These are phyloP conservation scores for Phytophthora hybrid DNA, from an alignment of 352 stramenopile genomes.

Conservation along the genomic window DNA sequence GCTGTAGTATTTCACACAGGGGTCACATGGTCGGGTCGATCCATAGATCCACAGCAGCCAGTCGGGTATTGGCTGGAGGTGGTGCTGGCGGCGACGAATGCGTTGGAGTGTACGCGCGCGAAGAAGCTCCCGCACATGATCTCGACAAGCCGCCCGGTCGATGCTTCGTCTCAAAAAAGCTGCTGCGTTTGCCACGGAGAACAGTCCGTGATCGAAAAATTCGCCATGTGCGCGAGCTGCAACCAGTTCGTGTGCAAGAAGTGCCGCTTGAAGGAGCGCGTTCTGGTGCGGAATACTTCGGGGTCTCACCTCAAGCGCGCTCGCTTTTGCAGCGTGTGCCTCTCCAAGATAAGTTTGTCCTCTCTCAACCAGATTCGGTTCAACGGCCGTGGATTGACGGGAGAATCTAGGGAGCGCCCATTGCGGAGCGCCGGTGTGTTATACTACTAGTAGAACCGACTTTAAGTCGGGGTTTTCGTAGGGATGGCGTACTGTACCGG, in stretches of 20 bases:
- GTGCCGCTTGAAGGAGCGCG: conserved; percentile 25
- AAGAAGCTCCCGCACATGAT: conserved; percentile 22
- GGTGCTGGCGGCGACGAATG: conserved; percentile 5
- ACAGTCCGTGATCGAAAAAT: conserved; percentile 24
- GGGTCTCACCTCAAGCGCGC: conserved; percentile 12
- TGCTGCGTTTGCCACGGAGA: conserved; percentile 14
- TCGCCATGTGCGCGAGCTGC: conserved; percentile 22
- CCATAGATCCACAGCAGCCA: no score
- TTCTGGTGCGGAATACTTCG: conserved; percentile 15
- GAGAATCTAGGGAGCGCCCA: no score
- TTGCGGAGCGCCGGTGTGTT: no score
- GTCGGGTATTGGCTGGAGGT: no score
- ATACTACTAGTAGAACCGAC: no score
- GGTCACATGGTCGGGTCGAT: no score
- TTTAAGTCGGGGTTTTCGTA: no score
- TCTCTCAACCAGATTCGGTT: conserved; percentile 11
- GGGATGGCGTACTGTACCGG: no score
- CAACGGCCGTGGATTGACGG: conserved; percentile 2
- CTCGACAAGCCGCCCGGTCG: background rate
- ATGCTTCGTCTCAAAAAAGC: conserved; percentile 4
- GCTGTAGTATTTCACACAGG: no score
- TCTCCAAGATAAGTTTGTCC: conserved; percentile 21
- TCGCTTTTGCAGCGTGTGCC: conserved; percentile 23
- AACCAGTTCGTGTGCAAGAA: conserved; percentile 27
- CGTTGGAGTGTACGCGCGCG: conserved; percentile 16